These are phyloP conservation scores for Leccinum variicolor DNA, from an alignment of 768 basidiomycete species.

Conservation along the genomic window DNA sequence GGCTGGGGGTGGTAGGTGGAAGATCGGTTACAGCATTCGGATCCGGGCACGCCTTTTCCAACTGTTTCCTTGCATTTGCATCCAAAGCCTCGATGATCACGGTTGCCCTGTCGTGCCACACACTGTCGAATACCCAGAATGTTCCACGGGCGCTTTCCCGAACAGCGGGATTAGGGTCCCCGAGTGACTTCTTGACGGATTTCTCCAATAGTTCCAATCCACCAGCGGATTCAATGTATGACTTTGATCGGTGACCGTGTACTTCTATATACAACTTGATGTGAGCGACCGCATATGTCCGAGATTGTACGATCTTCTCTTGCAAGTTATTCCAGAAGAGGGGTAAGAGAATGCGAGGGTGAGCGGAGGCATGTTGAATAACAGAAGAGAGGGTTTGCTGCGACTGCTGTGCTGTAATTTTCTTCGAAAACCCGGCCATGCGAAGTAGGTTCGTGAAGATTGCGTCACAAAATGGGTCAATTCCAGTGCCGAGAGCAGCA, in stretches of 20 bases:
- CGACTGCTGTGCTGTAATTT: slow-evolving; percentile 82
- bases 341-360: slow-evolving; percentile 65
- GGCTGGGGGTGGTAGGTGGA: slow-evolving; percentile 50
- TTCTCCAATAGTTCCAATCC: slow-evolving; percentile 73
- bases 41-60: slow-evolving; percentile 82
- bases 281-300: slow-evolving; percentile 66
- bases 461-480: slow-evolving; percentile 81
- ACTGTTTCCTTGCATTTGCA: slow-evolving; percentile 64
- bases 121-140: slow-evolving; percentile 77
- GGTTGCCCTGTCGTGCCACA: slow-evolving; percentile 73
- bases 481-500: slow-evolving; percentile 52
- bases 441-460: slow-evolving; percentile 74
- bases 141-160: slow-evolving; percentile 64
- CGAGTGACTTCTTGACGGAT: slow-evolving; percentile 65
- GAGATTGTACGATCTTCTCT: slow-evolving; percentile 79
- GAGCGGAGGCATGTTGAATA: slow-evolving; percentile 65
- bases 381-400: slow-evolving; percentile 70
- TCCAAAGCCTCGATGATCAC: slow-evolving; percentile 69
- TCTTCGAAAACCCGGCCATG: slow-evolving; percentile 91
- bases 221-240: slow-evolving; percentile 64
- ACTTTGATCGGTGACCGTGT: slow-evolving; percentile 63
- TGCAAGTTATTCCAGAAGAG: slow-evolving; percentile 65
- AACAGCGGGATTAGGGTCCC: slow-evolving; percentile 77
- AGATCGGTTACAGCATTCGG: slow-evolving; percentile 39
- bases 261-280: slow-evolving; percentile 70